Percentiles rank a stretch among this genome's conserved stretches.
Evolutionary conservation across 1,284 basidiomycete genomes (phyloP).

Genomic region (Tilletia horrida): DNA sequence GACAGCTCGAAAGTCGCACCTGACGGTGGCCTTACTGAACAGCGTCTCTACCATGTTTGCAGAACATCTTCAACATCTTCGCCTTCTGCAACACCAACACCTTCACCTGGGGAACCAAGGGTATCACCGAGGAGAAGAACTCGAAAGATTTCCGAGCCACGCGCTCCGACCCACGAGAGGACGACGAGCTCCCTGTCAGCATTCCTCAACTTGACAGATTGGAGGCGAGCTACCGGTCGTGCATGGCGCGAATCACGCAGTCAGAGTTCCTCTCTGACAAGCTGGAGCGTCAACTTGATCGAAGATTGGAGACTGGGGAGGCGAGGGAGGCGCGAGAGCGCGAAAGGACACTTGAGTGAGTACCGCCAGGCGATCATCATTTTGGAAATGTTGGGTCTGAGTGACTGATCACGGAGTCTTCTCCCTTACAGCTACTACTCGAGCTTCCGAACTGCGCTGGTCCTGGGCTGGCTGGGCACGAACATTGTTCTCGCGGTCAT

Average conservation of each 20-base stretch:
- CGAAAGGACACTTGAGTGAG: conserved; percentile 13
- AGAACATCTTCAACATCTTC: conserved; percentile 19
- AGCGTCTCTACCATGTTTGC: neutral
- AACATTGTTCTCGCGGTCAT: conserved; percentile 18
- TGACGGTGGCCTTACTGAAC: no score
- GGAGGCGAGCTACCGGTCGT: conserved; percentile 7
- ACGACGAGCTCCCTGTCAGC: conserved; percentile 14
- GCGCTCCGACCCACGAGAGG: neutral
- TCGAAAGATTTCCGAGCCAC: conserved; percentile 12
- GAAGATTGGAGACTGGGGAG: conserved; percentile 3
- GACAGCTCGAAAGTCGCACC: no score
- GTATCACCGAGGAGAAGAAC: conserved; percentile 7
- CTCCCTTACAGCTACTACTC: conserved; percentile 17
- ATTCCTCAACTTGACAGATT: conserved; percentile 4
- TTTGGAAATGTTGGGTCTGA: no score
- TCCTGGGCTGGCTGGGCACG: conserved; percentile 15
- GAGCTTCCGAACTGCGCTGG: conserved; percentile 18
- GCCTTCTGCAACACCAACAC: conserved; percentile 17
- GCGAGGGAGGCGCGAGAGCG: conserved; percentile 13
- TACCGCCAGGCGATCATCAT: no score
- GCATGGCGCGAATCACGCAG: conserved; percentile 17
- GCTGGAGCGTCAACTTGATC: conserved; percentile 7
- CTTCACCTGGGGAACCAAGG: conserved; percentile 17
- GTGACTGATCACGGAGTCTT: neutral
- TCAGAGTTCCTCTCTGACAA: conserved; percentile 10